Conservation (phyloP, 2,329 filamentous ascomycete genomes). For the Diplocarpon rosae region DNA sequence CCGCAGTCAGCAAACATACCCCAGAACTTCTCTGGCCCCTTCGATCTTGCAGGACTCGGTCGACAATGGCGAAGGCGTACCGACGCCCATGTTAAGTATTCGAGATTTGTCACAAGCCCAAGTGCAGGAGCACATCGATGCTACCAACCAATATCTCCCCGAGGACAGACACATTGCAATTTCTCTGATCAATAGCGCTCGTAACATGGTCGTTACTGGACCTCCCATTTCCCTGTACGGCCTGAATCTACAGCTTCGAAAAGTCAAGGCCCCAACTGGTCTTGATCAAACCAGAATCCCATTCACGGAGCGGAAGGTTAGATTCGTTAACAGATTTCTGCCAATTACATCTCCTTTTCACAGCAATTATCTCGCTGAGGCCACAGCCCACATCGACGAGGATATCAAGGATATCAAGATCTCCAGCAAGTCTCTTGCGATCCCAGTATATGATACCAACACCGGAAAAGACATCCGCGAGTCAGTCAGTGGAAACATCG, state of each 20-base stretch:
- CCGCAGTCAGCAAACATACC: constrained; percentile 94
- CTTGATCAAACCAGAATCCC: constrained; percentile 91
- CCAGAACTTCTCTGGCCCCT: constrained; percentile 84
- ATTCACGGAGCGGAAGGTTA: constrained; percentile 89
- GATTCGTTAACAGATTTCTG: constrained; percentile 93
- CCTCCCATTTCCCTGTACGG: constrained; percentile 94
- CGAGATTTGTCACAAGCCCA: constrained; percentile 80
- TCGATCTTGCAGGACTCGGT: constrained; percentile 84
- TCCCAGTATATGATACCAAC: constrained; percentile 84
- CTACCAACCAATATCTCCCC: constrained; percentile 92
- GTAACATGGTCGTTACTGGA: constrained; percentile 93
- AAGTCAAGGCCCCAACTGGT: constrained; percentile 95
- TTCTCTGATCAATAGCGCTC: constrained; percentile 90
- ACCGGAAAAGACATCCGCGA: constrained; percentile 74
- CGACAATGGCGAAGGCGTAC: constrained; percentile 87
- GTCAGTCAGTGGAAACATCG: constrained; percentile 62
- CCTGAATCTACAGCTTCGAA: constrained; percentile 87
- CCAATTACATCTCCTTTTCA: constrained; percentile 98
- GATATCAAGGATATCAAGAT: constrained; percentile 79
- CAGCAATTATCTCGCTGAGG: constrained; percentile 81
- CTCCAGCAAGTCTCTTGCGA: constrained; percentile 59
- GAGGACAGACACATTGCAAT: constrained; percentile 88
- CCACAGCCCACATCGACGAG: constrained; percentile 71
- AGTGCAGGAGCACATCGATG: constrained; percentile 93
- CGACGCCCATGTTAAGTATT: constrained; percentile 96